A percentile compares a stretch with the other conserved stretches of the same genome.
phyloP scores from a whole-genome alignment of 169 alveolate species.

The Plasmodium malariae region DNA sequence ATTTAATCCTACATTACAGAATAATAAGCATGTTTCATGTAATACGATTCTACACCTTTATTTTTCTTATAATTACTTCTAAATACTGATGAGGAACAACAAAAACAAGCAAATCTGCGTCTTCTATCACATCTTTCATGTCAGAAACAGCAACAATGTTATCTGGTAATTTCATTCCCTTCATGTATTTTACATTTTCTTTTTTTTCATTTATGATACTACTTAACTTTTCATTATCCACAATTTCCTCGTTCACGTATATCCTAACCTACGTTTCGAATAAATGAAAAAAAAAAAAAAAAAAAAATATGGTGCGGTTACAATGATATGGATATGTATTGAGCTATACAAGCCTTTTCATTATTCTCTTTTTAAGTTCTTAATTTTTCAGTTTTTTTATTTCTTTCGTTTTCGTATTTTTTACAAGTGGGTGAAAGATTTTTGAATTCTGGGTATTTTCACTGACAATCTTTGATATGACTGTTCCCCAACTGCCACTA shows the following conservation, averaged over 20 bases:
- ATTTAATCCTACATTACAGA: neutral
- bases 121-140: conserved; percentile 88
- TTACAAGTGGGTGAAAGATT: conserved; percentile 82
- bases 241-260: conserved; percentile 91
- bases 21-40: neutral
- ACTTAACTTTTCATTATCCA: conserved; percentile 88
- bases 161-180: conserved; percentile 90
- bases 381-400: neutral
- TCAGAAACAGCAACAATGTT: conserved; percentile 91
- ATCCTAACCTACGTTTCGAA: conserved; percentile 85
- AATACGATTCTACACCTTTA: neutral
- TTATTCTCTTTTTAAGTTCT: neutral
- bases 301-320: neutral
- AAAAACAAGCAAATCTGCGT: conserved; percentile 89
- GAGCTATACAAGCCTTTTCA: neutral
- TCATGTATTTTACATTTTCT: conserved; percentile 92
- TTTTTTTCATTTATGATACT: conserved; percentile 90
- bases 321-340: neutral
- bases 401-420: conserved; percentile 17
- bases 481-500: conserved; percentile 93
- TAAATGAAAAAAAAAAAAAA: neutral
- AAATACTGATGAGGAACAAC: conserved; percentile 94
- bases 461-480: conserved; percentile 87
- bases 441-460: conserved; percentile 78
- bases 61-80: conserved; percentile 58